Base-by-base conservation (phyloP, 2,329 filamentous ascomycete species). In the Penicillium sp. region DNA sequence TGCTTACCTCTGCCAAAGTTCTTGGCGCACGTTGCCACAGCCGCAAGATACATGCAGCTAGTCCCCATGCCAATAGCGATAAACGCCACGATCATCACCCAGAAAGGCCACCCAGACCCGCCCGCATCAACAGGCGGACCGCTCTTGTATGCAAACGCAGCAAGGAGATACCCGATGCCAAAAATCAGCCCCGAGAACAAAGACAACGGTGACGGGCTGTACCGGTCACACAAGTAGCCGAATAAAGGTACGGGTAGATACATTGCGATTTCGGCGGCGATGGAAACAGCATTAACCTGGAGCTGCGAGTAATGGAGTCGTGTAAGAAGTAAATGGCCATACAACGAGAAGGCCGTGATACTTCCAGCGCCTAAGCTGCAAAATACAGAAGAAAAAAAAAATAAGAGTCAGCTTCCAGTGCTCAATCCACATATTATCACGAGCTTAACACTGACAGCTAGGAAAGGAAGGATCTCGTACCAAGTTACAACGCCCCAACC, bases 21-120 rank as follows among this genome's bases (percentile, higher is more conserved):
- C 84, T 99, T 99, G 34, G 94, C 94, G 68, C 91, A 96, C 0
- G 93, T 96, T 7, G 93, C 93, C n/a, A 99, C 88, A 2, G 91
- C 88, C 47, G 87, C 84, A 52, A 97, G 80, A 72, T 97, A 99
- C 85, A 97, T 91, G 71, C 84, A 85, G 61, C 89, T 90, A 0
- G 93, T 97, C 5, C 85, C 93, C 58, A 87, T 82, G 1, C 94
- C 94, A 54, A 99, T 85, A 47, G 83, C 82, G 43, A 92, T 80
- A 71, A 97, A 99, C 0, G 91, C 87, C 51, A 90, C 70, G 6
- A 97, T 78, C 93, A 99, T 96, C 63, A 89, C 78, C 61, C 82
- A 83, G 63, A 95, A 91, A 0, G 91, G 87, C 82, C 85, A 89
- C 18, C 83, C 83, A 34, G 78, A 52, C 65, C 77, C 79, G 41